A percentile compares a stretch with the other conserved stretches of the same genome.
These are phyloP conservation scores for Verticillium klebahnii DNA, from an alignment of 2,329 filamentous ascomycete species.

Conservation along the genomic window DNA sequence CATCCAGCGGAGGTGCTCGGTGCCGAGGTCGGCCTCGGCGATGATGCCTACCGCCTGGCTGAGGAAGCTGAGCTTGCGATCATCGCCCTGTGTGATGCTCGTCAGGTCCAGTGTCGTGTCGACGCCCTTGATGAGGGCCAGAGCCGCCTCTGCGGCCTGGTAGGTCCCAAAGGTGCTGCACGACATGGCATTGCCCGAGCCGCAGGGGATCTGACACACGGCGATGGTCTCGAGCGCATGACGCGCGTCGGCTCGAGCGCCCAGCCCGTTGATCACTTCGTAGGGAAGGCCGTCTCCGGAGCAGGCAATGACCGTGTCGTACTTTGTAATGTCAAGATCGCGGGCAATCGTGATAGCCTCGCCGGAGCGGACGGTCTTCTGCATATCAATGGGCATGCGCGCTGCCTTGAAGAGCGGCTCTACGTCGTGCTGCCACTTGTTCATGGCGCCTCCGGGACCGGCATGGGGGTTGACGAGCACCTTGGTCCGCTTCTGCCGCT, in stretches of 20 bases:
- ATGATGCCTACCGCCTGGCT: constrained; percentile 88
- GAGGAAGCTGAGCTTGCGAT: constrained; percentile 75
- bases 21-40: constrained; percentile 84
- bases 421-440: constrained; percentile 69
- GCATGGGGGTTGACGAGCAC: constrained; percentile 89
- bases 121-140: constrained; percentile 83
- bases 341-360: constrained; percentile 76
- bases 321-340: constrained; percentile 70
- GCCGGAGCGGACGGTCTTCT: constrained; percentile 65
- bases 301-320: constrained; percentile 81
- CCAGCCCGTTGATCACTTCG: constrained; percentile 93
- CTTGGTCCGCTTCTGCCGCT: constrained; percentile 72
- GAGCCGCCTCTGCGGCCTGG: constrained; percentile 67
- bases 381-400: constrained; percentile 68
- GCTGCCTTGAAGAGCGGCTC: constrained; percentile 82
- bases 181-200: constrained; percentile 90
- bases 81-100: constrained; percentile 76
- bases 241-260: constrained; percentile 67
- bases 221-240: constrained; percentile 73
- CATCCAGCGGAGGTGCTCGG: constrained; percentile 92
- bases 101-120: constrained; percentile 81
- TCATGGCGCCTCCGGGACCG: constrained; percentile 71
- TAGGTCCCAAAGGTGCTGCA: constrained; percentile 83
- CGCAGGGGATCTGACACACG: constrained; percentile 83
- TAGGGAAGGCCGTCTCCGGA: constrained; percentile 90